Conservation (phyloP, 75 land plant species). For the Pinus taeda region DNA sequence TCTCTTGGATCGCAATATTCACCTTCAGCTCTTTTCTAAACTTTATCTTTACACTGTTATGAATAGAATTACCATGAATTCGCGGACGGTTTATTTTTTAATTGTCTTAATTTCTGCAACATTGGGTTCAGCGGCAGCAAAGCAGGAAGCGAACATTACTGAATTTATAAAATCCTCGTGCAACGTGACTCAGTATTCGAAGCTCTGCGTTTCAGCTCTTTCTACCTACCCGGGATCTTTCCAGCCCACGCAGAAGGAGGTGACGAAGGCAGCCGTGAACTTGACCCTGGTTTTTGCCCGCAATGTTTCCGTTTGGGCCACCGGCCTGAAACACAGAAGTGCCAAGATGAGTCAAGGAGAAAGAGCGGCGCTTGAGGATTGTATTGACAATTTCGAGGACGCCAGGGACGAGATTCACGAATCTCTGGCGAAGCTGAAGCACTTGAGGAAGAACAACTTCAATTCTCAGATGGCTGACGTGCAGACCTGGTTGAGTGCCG, state of each 20-base stretch:
- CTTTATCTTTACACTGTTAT: too few species aligned
- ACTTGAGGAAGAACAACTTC: background rate
- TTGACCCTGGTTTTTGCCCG: background rate
- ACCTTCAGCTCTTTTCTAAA: background rate
- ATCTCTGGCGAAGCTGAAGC: constrained; percentile 7
- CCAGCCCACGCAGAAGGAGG: constrained; percentile 5
- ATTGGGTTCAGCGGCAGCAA: background rate
- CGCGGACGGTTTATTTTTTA: background rate
- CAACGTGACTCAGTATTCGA: constrained; percentile 23
- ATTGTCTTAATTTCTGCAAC: background rate
- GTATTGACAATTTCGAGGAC: background rate
- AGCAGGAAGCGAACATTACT: too few species aligned
- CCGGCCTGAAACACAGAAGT: background rate
- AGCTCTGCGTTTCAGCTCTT: constrained; percentile 29
- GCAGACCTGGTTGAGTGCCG: constrained; percentile 18
- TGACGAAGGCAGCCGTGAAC: background rate
- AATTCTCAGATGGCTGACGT: constrained; percentile 5
- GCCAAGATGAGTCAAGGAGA: background rate
- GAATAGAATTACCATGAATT: background rate
- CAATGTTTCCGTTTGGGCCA: background rate
- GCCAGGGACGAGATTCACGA: background rate
- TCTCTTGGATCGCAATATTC: too few species aligned
- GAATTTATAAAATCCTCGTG: constrained; percentile 32
- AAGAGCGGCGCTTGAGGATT: background rate
- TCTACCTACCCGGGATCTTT: constrained; percentile 18